Base-by-base conservation (phyloP, 2,329 filamentous ascomycete genomes). In the Nemania diffusa region DNA sequence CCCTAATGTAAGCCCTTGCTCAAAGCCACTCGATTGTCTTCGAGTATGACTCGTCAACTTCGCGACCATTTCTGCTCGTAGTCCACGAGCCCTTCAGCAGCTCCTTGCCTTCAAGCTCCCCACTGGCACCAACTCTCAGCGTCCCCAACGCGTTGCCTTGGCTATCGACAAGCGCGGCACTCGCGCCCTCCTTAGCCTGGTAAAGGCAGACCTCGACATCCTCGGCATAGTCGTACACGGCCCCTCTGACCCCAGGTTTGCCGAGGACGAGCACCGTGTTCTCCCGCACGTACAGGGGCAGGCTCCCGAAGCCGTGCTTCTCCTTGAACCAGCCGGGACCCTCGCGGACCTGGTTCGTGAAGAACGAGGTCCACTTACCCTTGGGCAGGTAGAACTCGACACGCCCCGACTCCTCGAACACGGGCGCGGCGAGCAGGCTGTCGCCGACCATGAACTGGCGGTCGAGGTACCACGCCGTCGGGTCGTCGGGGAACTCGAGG, bases 361-460 rank as follows among this genome's bases (percentile, higher is more conserved):
- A 81, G 75, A 80, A 81, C 15, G 79, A 80, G 29, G 84, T 83
- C 85, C 85, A 83, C 73, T 74, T 77, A 60, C 85, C 80, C 73
- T 75, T 71, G 69, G 86, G 80, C 17, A 91, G 80, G 76, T 93
- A 93, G 76, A 91, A 91, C 63, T 90, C 86, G 0, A 90, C 89
- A 40, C 84, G 84, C 0, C 88, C 89, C 1, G 83, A 82, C 75
- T 91, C 89, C 5, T 91, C 91, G 74, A 94, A 94, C 4, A 94
- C 88, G 20, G 85, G 85, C 5, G 82, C 84, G 0, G 88, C 87
- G 7, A 93, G 79, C 37, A 93, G 77, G 57, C 83, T 84, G 17
- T 84, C 83, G 1, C 91, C 91, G n/a, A 93, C 81, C 87, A 93
- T 91, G 78, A 92, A 93, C 76, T 92, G 88, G 34, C 88, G 85